A percentile compares a stretch with the other conserved stretches of the same genome.
phyloP scores from a whole-genome alignment of 441 rosid genomes.

The Melianthus villosus region DNA sequence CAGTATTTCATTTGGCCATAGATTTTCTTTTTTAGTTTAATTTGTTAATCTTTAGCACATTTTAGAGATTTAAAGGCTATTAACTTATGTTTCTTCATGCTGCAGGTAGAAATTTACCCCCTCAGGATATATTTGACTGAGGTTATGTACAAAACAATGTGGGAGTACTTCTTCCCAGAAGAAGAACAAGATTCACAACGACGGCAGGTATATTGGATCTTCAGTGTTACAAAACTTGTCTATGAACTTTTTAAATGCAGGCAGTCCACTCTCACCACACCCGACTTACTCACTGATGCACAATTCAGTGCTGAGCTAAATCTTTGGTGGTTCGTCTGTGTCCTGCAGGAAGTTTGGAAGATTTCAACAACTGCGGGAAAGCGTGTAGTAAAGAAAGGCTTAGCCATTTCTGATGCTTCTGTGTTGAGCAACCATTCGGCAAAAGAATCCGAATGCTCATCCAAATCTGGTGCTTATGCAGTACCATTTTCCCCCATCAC shows the following conservation, averaged over 20 bases:
- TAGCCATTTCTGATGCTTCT: constrained; percentile 36
- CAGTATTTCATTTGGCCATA: too few relatives aligned
- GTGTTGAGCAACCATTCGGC: constrained; percentile 28
- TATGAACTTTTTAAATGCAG: not conserved
- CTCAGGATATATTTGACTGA: constrained; percentile 90
- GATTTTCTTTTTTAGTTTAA: too few relatives aligned
- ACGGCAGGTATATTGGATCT: constrained; percentile 50
- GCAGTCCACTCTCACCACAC: too few relatives aligned
- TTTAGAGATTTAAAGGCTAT: too few relatives aligned
- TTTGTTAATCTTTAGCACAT: too few relatives aligned
- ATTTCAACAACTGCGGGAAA: constrained; percentile 83
- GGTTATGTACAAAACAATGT: constrained; percentile 89
- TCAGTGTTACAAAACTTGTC: constrained; percentile 7
- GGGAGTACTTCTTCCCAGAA: constrained; percentile 89
- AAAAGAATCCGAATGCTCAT: constrained; percentile 44
- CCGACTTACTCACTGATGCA: too few relatives aligned
- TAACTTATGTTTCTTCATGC: constrained; percentile 6
- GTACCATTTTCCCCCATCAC: constrained; percentile 15
- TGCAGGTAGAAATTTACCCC: constrained; percentile 90
- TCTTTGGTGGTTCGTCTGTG: constrained; percentile 10
- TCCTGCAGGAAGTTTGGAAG: constrained; percentile 86
- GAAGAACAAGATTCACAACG: constrained; percentile 94
- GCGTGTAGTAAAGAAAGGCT: constrained; percentile 77
- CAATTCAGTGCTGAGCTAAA: not conserved
- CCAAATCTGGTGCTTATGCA: constrained; percentile 26